Conservation (phyloP, 2,329 filamentous ascomycete genomes). For the Chaetomiaceae sp. region DNA sequence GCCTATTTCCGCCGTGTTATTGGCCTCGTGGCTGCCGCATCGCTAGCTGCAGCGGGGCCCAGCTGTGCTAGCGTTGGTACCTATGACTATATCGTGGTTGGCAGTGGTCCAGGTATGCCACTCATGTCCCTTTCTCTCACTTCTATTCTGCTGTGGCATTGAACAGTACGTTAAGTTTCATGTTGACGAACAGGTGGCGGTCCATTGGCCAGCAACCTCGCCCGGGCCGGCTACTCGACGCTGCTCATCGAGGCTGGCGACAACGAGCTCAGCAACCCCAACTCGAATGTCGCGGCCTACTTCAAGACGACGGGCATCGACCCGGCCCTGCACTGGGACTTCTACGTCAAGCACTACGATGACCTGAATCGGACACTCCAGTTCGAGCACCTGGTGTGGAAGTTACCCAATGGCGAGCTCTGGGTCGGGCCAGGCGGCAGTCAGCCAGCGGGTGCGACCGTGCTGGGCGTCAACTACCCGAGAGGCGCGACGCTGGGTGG, state of each 20-base stretch:
- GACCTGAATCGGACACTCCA: conserved; percentile 41
- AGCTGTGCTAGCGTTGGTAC: too few species aligned
- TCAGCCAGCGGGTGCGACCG: neutral
- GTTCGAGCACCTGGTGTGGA: neutral
- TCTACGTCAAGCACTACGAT: conserved; percentile 56
- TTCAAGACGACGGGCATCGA: conserved; percentile 20
- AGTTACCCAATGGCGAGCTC: neutral
- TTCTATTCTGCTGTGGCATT: too few species aligned
- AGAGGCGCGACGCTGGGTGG: conserved; percentile 35
- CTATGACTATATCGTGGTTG: conserved; percentile 43
- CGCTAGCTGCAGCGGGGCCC: too few species aligned
- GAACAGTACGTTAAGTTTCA: too few species aligned
- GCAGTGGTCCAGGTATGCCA: conserved; percentile 54
- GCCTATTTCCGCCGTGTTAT: too few species aligned
- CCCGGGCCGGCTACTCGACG: conserved; percentile 52
- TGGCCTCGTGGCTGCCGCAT: too few species aligned
- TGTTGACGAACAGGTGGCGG: too few species aligned
- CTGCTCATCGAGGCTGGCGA: conserved; percentile 55
- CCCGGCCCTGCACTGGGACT: conserved; percentile 40
- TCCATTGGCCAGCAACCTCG: conserved; percentile 53
- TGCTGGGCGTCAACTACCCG: conserved; percentile 28
- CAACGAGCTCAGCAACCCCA: conserved; percentile 40
- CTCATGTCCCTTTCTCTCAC: too few species aligned
- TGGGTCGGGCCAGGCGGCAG: conserved; percentile 29
- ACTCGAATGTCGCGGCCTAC: too few species aligned